Evolutionary conservation across 1,139 yeast species (phyloP), one percentile per base, ranked within the genome.

Genomic region (Yamadazyma conglobata): DNA sequence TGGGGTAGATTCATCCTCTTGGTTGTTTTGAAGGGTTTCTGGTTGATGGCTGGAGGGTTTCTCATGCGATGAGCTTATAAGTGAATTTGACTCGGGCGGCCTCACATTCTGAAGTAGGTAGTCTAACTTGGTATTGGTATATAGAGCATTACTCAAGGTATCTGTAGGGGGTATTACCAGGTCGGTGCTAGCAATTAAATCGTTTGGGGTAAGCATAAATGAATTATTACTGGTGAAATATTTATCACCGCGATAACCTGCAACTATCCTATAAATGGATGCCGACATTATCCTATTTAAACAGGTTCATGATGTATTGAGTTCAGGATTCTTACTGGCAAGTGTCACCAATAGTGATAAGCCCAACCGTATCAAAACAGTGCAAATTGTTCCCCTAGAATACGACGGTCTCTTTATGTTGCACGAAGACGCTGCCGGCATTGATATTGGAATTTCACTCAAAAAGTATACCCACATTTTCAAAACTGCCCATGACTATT

Each of bases 361-460:
- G n/a, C n/a, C n/a, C n/a, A n/a, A n/a, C n/a, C n/a, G n/a, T n/a
- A n/a, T n/a, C n/a, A n/a, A n/a, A n/a, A n/a, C n/a, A n/a, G 10
- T 44, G 4, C 44, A 33, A 24, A 15, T 34, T 10, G 23, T 33
- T 10, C 34, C 37, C 5, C 13, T 15, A 1, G 32, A 21, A 15
- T 23, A 24, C 13, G 23, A 12, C 11, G 30, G 3, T 26, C 34
- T 5, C 37, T 31, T 36, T 24, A 8, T 25, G 10, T 30, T 36
- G n/a, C 39, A 39, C 23, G 46, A 43, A 11, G 43, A 44, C 6
- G 47, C 39, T 4, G 46, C 39, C 5, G 42, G 45, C 3, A 38
- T 58, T 10, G 68, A 61, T 20, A 56, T 68, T 6, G 74, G 71
- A 0, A 19, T 68, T 6, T 42, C 57, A 21, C 65, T 64, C 36